These are phyloP conservation scores for Parietaria judaica DNA, from an alignment of 306 rosid genomes.

Conservation along the genomic window DNA sequence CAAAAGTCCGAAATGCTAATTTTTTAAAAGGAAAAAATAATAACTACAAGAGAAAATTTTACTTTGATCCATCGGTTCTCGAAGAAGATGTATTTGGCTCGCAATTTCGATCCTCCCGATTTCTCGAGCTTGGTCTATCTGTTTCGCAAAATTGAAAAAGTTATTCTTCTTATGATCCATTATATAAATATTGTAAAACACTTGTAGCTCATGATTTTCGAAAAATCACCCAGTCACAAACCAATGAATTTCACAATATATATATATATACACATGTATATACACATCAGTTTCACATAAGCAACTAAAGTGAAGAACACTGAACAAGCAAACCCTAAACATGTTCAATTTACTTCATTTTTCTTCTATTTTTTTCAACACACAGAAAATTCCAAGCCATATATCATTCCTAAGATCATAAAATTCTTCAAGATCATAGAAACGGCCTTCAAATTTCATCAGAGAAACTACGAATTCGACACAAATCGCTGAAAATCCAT, in stretches of 20 bases:
- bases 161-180: slow-evolving; percentile 14
- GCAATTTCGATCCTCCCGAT: slow-evolving; percentile 18
- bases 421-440: slow-evolving; percentile 11
- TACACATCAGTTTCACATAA: not conserved
- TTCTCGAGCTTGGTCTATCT: slow-evolving; percentile 29
- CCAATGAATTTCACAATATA: not conserved
- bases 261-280: not conserved
- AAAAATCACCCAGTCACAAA: slow-evolving; percentile 14
- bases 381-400: not conserved
- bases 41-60: slow-evolving; percentile 1
- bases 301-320: not conserved
- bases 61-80: slow-evolving; percentile 62
- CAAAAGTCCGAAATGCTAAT: not conserved
- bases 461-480: not conserved
- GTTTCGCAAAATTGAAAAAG: slow-evolving; percentile 20
- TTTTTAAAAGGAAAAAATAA: not conserved
- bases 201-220: slow-evolving; percentile 1
- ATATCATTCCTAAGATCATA: not conserved
- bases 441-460: not conserved
- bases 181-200: no score
- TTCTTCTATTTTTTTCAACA: not conserved
- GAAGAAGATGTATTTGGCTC: slow-evolving; percentile 12
- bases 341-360: not conserved
- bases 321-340: not conserved
- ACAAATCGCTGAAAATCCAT: slow-evolving; percentile 18